phyloP scores from a whole-genome alignment of 2,329 filamentous ascomycete genomes.

The Phyllosticta citrichinensis region DNA sequence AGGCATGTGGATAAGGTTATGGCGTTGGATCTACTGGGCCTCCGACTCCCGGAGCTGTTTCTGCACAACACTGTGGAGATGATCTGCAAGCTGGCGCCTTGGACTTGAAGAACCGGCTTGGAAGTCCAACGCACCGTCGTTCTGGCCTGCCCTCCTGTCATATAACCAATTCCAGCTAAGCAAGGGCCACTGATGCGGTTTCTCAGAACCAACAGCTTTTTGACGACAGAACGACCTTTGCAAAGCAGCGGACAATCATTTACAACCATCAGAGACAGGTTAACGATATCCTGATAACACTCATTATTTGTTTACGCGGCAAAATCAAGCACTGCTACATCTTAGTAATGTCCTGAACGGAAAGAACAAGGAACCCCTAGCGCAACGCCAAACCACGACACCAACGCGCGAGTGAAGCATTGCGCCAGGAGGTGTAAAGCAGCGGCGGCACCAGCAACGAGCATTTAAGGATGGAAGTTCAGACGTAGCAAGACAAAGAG shows the following conservation, averaged over 20 bases:
- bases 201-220: neutral
- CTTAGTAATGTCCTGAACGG: neutral
- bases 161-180: neutral
- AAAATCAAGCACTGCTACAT: neutral
- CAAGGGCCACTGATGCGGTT: neutral
- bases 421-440: neutral
- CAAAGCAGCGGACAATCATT: too few relatives aligned
- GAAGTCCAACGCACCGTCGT: neutral
- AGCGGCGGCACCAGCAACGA: neutral
- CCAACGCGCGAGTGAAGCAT: neutral
- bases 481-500: neutral
- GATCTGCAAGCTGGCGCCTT: neutral
- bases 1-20: neutral
- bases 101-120: neutral
- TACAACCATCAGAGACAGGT: neutral
- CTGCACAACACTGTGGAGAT: neutral
- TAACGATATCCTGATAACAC: neutral
- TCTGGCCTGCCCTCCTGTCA: neutral
- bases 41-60: neutral
- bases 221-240: neutral
- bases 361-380: neutral
- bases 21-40: neutral
- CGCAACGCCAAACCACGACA: neutral
- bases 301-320: neutral
- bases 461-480: neutral